phyloP scores from a whole-genome alignment of 139 green algal genomes.

The Chlamydomonas schloesseri region DNA sequence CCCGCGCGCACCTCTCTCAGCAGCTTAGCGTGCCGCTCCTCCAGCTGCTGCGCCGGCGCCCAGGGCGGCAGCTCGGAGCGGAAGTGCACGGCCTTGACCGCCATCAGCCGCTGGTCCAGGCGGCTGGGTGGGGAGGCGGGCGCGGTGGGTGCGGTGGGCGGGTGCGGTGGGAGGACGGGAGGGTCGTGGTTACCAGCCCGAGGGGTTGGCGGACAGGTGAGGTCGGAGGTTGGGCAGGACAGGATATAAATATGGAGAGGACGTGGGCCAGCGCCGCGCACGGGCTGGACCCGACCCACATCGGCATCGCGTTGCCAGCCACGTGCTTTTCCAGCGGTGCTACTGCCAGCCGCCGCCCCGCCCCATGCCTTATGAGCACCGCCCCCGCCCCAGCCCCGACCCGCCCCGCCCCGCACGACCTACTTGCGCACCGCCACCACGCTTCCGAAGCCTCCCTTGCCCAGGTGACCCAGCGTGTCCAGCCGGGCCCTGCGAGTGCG shows the following conservation, averaged over 20 bases:
- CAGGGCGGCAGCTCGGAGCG: slow-evolving; percentile 51
- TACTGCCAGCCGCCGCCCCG: no score
- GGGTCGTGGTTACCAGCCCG: no score
- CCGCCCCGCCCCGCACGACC: not conserved
- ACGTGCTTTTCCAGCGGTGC: no score
- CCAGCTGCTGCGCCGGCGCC: slow-evolving; percentile 32
- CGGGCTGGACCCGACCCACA: no score
- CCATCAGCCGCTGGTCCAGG: slow-evolving; percentile 43
- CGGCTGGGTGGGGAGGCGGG: not conserved
- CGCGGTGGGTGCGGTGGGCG: not conserved
- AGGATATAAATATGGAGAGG: no score
- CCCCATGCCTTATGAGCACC: no score
- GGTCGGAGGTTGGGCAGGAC: no score
- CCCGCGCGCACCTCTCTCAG: slow-evolving; percentile 46
- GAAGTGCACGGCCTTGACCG: slow-evolving; percentile 49
- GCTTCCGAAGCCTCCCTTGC: slow-evolving; percentile 53
- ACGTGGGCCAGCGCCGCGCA: no score
- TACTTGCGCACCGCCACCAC: slow-evolving; percentile 43
- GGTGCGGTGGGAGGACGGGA: not conserved
- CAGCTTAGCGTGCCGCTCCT: slow-evolving; percentile 41
- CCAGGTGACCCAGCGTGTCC: slow-evolving; percentile 36
- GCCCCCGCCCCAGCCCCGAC: not conserved
- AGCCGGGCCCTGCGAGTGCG: slow-evolving; percentile 28
- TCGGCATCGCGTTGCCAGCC: no score
- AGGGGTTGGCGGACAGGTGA: no score